Evolutionary conservation across 1,139 yeast genomes (phyloP), one percentile per base, ranked within the genome.

Genomic region (Kodamaea fungicola): DNA sequence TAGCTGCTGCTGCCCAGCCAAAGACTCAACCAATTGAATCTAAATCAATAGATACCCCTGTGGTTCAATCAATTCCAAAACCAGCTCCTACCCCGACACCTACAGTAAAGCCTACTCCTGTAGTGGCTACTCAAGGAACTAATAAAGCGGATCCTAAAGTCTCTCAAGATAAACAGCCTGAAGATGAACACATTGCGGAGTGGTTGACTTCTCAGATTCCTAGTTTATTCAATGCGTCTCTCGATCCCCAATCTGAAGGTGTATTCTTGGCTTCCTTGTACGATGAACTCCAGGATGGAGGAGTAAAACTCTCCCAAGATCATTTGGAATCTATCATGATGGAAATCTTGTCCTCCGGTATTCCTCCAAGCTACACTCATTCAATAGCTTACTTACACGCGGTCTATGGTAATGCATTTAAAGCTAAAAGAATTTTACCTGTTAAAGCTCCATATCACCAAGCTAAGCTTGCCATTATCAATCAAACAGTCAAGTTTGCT

Each of bases 311-410:
- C 13, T 40, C 53, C 4, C 55, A 46, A 22, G 60, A 58, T 16
- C 57, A 57, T 37, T 44, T 70, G 35, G 85, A 80, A 46, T 62
- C 73, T 4, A 61, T 74, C 1, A 69, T 78, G 40, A 70, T 80
- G 62, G 83, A 79, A 43, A 54, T 75, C 13, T 59, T 80, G 32
- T 68, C 81, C 2, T 83, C 78, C 41, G 85, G 85, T 0, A 57
- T 63, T 12, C 66, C 67, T 2, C 33, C 47, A 8, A 28, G 31
- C 19, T 48, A 41, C 40, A 54, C 45, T 32, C 34, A 55, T 26
- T 72, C 83, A 2, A 61, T 78, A 33, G 67, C 62, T 25, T 80
- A 76, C 51, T 59, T 80, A 37, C 67, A 57, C 44, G 54, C 56
- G 6, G 59, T 74, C 7, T 78, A 80, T 68, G 52, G 51, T 3